Evolutionary conservation across 768 basidiomycete genomes (phyloP).

Genomic region (Xerocomellus amylosporus): DNA sequence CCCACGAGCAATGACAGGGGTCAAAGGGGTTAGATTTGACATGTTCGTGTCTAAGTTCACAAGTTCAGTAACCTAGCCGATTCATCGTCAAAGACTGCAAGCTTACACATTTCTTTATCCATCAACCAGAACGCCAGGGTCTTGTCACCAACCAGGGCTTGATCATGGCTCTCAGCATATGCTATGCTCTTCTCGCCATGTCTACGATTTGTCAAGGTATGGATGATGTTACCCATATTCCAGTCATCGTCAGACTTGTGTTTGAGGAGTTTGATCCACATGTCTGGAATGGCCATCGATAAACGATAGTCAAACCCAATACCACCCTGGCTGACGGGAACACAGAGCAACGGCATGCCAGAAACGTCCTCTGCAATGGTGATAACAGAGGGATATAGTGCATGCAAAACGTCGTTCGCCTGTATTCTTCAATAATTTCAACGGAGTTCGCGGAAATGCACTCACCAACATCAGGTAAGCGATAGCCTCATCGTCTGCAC

Average conservation of each 20-base stretch:
- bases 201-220: slow-evolving; percentile 87
- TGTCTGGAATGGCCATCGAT: slow-evolving; percentile 98
- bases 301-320: slow-evolving; percentile 97
- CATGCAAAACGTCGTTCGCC: slow-evolving; percentile 91
- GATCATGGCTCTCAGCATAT: slow-evolving; percentile 95
- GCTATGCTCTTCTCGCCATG: slow-evolving; percentile 89
- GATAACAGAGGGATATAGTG: slow-evolving; percentile 73
- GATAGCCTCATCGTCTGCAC: slow-evolving; percentile 83
- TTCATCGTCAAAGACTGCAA: background rate
- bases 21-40: slow-evolving; percentile 82
- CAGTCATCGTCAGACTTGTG: slow-evolving; percentile 85
- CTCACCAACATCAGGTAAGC: slow-evolving; percentile 96
- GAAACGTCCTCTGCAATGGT: slow-evolving; percentile 99
- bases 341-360: slow-evolving; percentile 94
- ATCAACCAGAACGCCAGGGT: slow-evolving; percentile 99
- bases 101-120: slow-evolving; percentile 99
- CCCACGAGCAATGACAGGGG: slow-evolving; percentile 83
- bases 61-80: background rate
- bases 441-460: slow-evolving; percentile 7
- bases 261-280: slow-evolving; percentile 99
- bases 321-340: slow-evolving; percentile 76
- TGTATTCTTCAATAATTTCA: slow-evolving; percentile 32
- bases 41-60: slow-evolving; percentile 76
- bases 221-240: slow-evolving; percentile 83
- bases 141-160: slow-evolving; percentile 98